Conservation (phyloP, 495 filamentous ascomycete species). For the Tuber umbilicatum region DNA sequence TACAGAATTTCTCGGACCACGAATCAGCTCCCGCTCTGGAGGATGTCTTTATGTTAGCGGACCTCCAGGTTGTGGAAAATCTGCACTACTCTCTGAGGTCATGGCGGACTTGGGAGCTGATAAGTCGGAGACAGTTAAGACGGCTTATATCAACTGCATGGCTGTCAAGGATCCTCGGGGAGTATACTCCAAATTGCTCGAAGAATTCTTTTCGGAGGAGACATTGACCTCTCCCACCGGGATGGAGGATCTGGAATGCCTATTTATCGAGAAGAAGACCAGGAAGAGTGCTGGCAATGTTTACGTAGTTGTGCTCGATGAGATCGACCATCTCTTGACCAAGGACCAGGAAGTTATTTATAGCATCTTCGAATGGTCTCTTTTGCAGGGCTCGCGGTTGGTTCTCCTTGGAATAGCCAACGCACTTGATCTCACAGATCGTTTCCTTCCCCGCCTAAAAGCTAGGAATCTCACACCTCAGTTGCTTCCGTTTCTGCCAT, state of each 20-base stretch:
- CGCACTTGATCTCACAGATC: slow-evolving; percentile 88
- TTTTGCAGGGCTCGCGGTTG: slow-evolving; percentile 68
- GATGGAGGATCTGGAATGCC: slow-evolving; percentile 95
- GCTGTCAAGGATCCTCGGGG: slow-evolving; percentile 79
- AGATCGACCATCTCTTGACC: slow-evolving; percentile 87
- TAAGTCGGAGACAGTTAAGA: slow-evolving; percentile 50
- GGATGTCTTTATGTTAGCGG: slow-evolving; percentile 95
- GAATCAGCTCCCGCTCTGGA: slow-evolving; percentile 54
- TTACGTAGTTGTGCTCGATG: slow-evolving; percentile 81
- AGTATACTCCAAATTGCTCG: slow-evolving; percentile 67
- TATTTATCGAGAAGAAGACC: slow-evolving; percentile 83
- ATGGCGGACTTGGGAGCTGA: slow-evolving; percentile 53
- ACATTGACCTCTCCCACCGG: slow-evolving; percentile 74
- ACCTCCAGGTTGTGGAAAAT: slow-evolving; percentile 93
- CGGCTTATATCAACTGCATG: slow-evolving; percentile 89
- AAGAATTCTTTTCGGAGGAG: slow-evolving; percentile 54
- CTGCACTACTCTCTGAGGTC: slow-evolving; percentile 78
- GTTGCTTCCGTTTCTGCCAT: slow-evolving; percentile 86
- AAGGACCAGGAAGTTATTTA: slow-evolving; percentile 81
- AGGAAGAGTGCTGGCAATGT: slow-evolving; percentile 77
- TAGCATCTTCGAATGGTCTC: slow-evolving; percentile 86
- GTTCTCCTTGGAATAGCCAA: slow-evolving; percentile 91
- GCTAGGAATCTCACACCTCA: slow-evolving; percentile 82
- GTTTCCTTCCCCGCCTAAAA: slow-evolving; percentile 89
- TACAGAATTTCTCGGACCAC: slow-evolving; percentile 58